A percentile compares a stretch with the other conserved stretches of the same genome.
Evolutionary conservation across 495 filamentous ascomycete genomes (phyloP).

Genomic region (Trichoderma orchidacearum): DNA sequence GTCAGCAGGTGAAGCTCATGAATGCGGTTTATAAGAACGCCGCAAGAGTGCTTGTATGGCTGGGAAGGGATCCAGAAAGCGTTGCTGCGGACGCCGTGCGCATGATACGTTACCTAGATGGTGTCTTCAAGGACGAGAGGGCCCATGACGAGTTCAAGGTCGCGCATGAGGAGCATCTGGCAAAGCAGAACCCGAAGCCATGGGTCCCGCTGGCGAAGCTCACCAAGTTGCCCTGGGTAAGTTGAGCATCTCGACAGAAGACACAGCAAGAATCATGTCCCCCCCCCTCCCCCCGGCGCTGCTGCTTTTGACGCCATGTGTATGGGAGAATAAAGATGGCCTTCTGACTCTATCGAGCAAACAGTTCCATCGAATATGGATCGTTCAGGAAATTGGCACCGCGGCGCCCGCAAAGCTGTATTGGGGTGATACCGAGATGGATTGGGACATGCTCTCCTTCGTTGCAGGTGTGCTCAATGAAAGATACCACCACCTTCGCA

Average conservation of each 20-base stretch:
- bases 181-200: background rate
- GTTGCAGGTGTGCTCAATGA: conserved; percentile 5
- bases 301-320: background rate
- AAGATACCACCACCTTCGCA: conserved; percentile 12
- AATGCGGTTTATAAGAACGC: conserved; percentile 16
- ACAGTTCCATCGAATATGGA: conserved; percentile 11
- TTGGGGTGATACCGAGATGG: conserved; percentile 8
- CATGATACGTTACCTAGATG: background rate
- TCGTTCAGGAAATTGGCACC: conserved; percentile 13
- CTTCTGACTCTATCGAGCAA: background rate
- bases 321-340: background rate
- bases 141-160: background rate
- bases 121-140: background rate
- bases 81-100: background rate
- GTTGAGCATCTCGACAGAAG: background rate
- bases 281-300: background rate
- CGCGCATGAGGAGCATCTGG: background rate
- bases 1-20: conserved; percentile 20
- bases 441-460: conserved; percentile 6
- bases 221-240: conserved; percentile 2
- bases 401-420: conserved; percentile 8
- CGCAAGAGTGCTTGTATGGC: conserved; percentile 13
- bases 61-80: conserved; percentile 8
- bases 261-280: background rate
- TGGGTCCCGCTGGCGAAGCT: conserved; percentile 3